Percentiles rank a stretch among this genome's conserved stretches.
Conservation (phyloP, 352 stramenopile species). For the Globisporangium takayamanum region DNA sequence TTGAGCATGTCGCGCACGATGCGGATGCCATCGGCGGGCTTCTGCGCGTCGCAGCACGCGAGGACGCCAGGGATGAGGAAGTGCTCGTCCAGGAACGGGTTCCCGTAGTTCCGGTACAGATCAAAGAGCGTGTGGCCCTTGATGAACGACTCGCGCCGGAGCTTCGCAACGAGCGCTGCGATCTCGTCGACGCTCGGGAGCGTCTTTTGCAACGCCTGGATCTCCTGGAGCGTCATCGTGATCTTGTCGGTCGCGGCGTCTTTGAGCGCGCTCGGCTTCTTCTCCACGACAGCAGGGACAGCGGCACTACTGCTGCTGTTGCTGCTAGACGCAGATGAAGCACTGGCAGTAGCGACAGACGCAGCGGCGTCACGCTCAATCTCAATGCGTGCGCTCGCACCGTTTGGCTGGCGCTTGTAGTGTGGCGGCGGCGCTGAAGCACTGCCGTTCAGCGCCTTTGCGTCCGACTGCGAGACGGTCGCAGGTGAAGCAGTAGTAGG, state of each 20-base stretch:
- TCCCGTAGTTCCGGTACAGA: slow-evolving; percentile 82
- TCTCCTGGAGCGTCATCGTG: slow-evolving; percentile 66
- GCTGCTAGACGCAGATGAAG: too few species aligned
- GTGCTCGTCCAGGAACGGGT: slow-evolving; percentile 75
- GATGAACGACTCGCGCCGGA: slow-evolving; percentile 65
- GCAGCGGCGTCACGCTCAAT: not conserved
- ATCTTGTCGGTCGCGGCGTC: slow-evolving; percentile 54
- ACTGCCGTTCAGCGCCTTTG: slow-evolving; percentile 1
- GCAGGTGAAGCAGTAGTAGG: not conserved
- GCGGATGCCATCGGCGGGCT: slow-evolving; percentile 58
- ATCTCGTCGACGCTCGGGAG: slow-evolving; percentile 63
- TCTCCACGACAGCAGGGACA: slow-evolving; percentile 1
- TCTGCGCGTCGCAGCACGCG: slow-evolving; percentile 72
- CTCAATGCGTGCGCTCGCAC: too few species aligned
- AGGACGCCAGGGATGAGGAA: slow-evolving; percentile 76
- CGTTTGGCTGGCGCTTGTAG: not conserved
- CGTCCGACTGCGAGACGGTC: not conserved
- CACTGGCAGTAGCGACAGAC: not conserved
- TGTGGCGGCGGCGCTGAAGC: not conserved
- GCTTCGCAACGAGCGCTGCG: slow-evolving; percentile 43
- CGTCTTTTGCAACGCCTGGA: slow-evolving; percentile 67
- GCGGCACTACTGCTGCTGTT: not conserved
- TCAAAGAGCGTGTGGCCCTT: slow-evolving; percentile 78
- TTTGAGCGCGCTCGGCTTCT: slow-evolving; percentile 23
- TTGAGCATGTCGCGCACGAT: slow-evolving; percentile 82